Base-by-base conservation (phyloP, 2,329 filamentous ascomycete genomes). In the Ophiostoma montium region DNA sequence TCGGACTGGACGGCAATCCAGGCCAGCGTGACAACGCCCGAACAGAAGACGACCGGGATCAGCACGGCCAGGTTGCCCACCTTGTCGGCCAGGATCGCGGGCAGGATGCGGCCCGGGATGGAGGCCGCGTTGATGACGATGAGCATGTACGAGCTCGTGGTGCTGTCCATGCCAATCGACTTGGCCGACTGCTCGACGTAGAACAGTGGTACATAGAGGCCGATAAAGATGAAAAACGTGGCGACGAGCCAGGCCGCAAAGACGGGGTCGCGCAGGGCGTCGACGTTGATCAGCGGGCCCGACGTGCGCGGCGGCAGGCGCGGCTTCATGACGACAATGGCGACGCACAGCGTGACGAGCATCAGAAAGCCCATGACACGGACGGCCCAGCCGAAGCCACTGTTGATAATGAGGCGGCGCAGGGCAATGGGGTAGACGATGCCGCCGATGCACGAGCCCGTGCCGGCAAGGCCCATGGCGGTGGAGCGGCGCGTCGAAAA, bases 361-460 rank as follows among this genome's bases (percentile, higher is more conserved):
- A 52, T 46, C 15, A 56, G 4, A 46, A 56, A 53, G 43, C 52
- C 55, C 19, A 55, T 48, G 35, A 53, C 46, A 35, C 55, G 55
- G 46, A 46, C 49, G 11, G 57, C 50, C 58, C 59, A 60, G 44
- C 51, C 52, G 43, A 60, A 59, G 3, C 57, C 54, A 10, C 58
- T 12, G 19, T 41, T 48, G 7, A 53, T 49, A 19, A 59, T 51
- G 16, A 67, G 53, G 4, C 54, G 54, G 36, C 62, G 57, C 46
- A 69, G 63, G 11, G 44, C 41, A 16, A 50, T 48, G 32, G 50
- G 48, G 16, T 54, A 54, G 42, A 52, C 21, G 30, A 54, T 50
- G 7, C 67, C 63, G 16, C 67, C 67, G 9, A 68, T 31, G 42
- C 48, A 50, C 1, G 47, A 48, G 9, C 51, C 51, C 1, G 46